Conservation (phyloP, 148 eudicot species). For the Tetragonia tetragonoides region DNA sequence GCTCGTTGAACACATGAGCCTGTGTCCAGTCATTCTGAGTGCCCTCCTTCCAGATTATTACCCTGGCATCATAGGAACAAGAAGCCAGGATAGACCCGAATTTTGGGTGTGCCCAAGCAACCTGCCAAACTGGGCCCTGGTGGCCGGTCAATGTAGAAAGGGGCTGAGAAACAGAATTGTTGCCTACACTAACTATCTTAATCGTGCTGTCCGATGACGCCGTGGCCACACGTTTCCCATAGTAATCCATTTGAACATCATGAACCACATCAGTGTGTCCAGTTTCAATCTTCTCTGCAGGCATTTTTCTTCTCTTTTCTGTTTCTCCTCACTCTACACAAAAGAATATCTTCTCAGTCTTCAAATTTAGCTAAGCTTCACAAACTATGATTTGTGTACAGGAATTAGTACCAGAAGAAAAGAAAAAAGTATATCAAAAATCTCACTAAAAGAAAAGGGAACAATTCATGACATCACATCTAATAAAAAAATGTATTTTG, state of each 20-base stretch:
- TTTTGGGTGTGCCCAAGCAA: conserved; percentile 91
- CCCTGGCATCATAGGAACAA: conserved; percentile 87
- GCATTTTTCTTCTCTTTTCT: conserved; percentile 28
- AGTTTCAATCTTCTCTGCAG: conserved; percentile 65
- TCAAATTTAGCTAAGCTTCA: not conserved
- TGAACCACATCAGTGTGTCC: conserved; percentile 62
- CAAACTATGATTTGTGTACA: not conserved
- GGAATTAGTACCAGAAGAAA: too few species aligned
- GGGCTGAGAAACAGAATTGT: conserved; percentile 52
- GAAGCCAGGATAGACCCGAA: conserved; percentile 81
- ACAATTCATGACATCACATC: too few species aligned
- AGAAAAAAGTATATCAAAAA: too few species aligned
- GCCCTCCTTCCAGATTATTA: conserved; percentile 92
- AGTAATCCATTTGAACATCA: conserved; percentile 72
- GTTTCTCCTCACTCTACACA: not conserved
- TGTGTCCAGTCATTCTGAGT: conserved; percentile 81
- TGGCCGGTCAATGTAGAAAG: conserved; percentile 80
- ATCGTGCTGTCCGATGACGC: conserved; percentile 64
- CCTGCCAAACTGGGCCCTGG: conserved; percentile 95
- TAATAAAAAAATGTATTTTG: too few species aligned
- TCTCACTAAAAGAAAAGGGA: too few species aligned
- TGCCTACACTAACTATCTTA: conserved; percentile 60
- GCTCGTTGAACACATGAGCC: conserved; percentile 72
- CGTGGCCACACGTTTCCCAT: conserved; percentile 71
- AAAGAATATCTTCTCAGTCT: not conserved